Conservation (phyloP, 495 filamentous ascomycete species). For the Bombardia bombarda region DNA sequence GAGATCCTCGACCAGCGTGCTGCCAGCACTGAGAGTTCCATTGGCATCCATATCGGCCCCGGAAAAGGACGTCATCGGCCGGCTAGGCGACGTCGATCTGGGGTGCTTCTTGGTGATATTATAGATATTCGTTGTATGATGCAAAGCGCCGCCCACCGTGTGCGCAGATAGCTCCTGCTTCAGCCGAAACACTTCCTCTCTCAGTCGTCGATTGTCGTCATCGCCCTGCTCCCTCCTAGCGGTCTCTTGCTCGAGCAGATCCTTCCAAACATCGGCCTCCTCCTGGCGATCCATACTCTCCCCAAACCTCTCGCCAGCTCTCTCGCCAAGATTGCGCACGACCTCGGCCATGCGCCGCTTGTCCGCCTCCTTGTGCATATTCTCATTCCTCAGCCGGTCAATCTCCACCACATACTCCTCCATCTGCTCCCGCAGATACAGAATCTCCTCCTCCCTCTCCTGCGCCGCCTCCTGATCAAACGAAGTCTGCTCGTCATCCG, state of each 20-base stretch:
- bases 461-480: conserved; percentile 51
- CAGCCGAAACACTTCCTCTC: conserved; percentile 74
- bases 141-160: conserved; percentile 24
- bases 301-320: conserved; percentile 43
- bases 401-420: conserved; percentile 77
- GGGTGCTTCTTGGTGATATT: conserved; percentile 54
- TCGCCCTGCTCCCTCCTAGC: conserved; percentile 83
- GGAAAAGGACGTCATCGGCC: conserved; percentile 53
- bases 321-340: conserved; percentile 62
- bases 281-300: conserved; percentile 71
- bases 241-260: conserved; percentile 89
- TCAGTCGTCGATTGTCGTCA: conserved; percentile 74
- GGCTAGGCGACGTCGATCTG: conserved; percentile 51
- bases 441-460: conserved; percentile 75
- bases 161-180: conserved; percentile 51
- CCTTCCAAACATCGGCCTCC: conserved; percentile 89
- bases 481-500: conserved; percentile 42
- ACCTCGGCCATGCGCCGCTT: conserved; percentile 76
- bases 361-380: conserved; percentile 65
- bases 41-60: conserved; percentile 49
- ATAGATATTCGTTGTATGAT: conserved; percentile 54
- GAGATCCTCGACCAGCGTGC: conserved; percentile 60
- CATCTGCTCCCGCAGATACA: conserved; percentile 72
- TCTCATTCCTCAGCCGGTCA: conserved; percentile 71
- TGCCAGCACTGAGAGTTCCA: conserved; percentile 47